Conservation (phyloP, 495 filamentous ascomycete species). For the Penicillium desertorum region DNA sequence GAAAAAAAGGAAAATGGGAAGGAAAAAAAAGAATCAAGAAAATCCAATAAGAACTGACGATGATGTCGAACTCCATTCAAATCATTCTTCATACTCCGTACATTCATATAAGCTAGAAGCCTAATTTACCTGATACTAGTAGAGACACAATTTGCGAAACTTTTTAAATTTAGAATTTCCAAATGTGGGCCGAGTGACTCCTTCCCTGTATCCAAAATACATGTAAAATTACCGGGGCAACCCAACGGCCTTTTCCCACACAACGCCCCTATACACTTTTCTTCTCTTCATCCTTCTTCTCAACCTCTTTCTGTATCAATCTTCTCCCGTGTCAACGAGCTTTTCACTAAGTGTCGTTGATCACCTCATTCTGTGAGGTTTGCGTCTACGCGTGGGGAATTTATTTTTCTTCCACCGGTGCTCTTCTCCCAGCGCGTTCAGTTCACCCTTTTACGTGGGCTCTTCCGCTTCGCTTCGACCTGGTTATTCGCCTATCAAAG, state of each 20-base stretch:
- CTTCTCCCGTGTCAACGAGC: slow-evolving; percentile 43
- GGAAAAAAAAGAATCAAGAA: neutral
- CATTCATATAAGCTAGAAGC: too few species aligned
- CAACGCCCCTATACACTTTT: slow-evolving; percentile 23
- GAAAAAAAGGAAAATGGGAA: neutral
- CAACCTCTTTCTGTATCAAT: slow-evolving; percentile 19
- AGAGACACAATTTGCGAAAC: neutral
- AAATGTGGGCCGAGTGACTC: slow-evolving; percentile 3
- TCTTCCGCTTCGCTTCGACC: slow-evolving; percentile 10
- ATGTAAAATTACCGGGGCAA: slow-evolving; percentile 14
- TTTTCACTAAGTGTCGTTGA: slow-evolving; percentile 57
- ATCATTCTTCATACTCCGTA: neutral
- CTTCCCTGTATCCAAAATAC: slow-evolving; percentile 10
- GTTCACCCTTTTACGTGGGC: slow-evolving; percentile 12
- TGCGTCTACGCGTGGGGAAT: slow-evolving; percentile 35
- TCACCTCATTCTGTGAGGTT: slow-evolving; percentile 30
- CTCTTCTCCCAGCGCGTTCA: slow-evolving; percentile 14
- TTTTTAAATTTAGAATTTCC: slow-evolving; percentile 12
- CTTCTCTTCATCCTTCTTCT: slow-evolving; percentile 21
- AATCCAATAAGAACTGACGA: neutral
- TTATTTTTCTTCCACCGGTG: slow-evolving; percentile 18
- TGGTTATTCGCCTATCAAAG: slow-evolving; percentile 15
- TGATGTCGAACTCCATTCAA: neutral
- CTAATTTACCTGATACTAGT: neutral
- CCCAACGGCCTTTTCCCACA: slow-evolving; percentile 21